phyloP scores from a whole-genome alignment of 495 filamentous ascomycete genomes.

The Neurospora tetraspora region DNA sequence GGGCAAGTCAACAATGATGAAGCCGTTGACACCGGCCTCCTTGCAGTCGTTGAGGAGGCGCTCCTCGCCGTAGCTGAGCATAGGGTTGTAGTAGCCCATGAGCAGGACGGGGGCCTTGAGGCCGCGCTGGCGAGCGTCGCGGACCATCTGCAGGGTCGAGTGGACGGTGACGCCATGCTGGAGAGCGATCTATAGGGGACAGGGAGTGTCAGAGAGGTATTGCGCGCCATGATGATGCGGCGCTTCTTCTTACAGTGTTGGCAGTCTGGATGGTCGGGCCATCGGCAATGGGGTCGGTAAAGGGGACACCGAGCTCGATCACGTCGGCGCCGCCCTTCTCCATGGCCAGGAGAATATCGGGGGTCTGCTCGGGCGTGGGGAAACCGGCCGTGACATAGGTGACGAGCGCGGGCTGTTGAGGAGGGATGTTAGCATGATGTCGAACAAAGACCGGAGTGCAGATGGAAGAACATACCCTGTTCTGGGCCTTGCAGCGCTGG shows the following conservation, averaged over 20 bases:
- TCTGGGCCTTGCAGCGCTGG: constrained; percentile 71
- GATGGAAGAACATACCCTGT: constrained; percentile 40
- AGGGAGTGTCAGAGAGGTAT: background rate
- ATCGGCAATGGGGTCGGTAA: constrained; percentile 96
- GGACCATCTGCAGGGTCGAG: constrained; percentile 67
- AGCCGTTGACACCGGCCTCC: constrained; percentile 84
- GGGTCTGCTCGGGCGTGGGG: constrained; percentile 70
- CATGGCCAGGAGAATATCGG: constrained; percentile 76
- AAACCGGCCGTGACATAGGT: constrained; percentile 96
- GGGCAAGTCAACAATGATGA: constrained; percentile 93
- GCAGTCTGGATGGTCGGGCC: constrained; percentile 89
- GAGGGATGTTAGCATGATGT: background rate
- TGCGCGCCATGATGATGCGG: background rate
- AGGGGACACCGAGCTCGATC: constrained; percentile 82
- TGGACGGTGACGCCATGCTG: constrained; percentile 78
- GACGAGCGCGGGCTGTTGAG: constrained; percentile 61
- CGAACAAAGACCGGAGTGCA: constrained; percentile 16
- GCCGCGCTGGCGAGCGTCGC: constrained; percentile 62
- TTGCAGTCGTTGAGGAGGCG: constrained; percentile 75
- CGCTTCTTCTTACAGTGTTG: constrained; percentile 51
- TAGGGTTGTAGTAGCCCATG: constrained; percentile 99
- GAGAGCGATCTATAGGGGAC: constrained; percentile 45
- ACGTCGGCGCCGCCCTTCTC: constrained; percentile 87
- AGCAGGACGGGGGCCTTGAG: constrained; percentile 74
- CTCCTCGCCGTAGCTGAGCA: constrained; percentile 89